Evolutionary conservation across 495 filamentous ascomycete genomes (phyloP), one percentile per base, ranked within the genome.

Genomic region (Neurospora terricola): DNA sequence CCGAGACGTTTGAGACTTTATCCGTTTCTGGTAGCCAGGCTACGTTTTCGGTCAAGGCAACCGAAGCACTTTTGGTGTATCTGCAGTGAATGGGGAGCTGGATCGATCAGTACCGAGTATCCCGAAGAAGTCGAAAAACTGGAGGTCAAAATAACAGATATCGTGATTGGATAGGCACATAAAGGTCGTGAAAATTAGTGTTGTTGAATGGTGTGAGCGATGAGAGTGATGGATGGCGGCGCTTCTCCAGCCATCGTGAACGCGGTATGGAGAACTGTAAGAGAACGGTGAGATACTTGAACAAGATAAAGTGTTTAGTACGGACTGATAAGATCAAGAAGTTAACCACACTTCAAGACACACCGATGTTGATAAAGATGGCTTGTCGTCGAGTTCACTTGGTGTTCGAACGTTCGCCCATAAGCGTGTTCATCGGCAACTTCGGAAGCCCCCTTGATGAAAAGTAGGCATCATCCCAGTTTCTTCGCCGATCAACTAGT

Each of bases 41-140:
- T 5, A 85, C 82, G 0, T 86, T 87, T 73, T 78, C 81, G 0
- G 70, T 90, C n/a, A 80, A 79, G 37, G 87, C 86, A 7, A 84
- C 83, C 14, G 88, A 90, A 76, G 87, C 87, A 16, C 77, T 90
- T 70, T 69, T 90, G 69, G 80, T 90, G 27, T 87, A 88, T 74
- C 71, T 90, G 38, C 72, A 82, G 45, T 81, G 69, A 70, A 70
- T 36, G 34, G 2, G 23, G 6, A 62, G 54, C 8, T 62, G 12
- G 27, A 16, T 4, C 14, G 12, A 27, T 2, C 6, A 21, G 43
- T 23, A 11, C 7, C 11, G 21, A 14, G 11, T 5, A 12, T 14
- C 48, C 21, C 18, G 16, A 23, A 23, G 10, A 14, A 16, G 23
- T 6, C n/a, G 10, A 6, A 23, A 2, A 14, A 54, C 1, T 2